Percentiles rank a stretch among this genome's conserved stretches.
Evolutionary conservation across 257 asterid species (phyloP).

Genomic region (Ophiorrhiza pumila): DNA sequence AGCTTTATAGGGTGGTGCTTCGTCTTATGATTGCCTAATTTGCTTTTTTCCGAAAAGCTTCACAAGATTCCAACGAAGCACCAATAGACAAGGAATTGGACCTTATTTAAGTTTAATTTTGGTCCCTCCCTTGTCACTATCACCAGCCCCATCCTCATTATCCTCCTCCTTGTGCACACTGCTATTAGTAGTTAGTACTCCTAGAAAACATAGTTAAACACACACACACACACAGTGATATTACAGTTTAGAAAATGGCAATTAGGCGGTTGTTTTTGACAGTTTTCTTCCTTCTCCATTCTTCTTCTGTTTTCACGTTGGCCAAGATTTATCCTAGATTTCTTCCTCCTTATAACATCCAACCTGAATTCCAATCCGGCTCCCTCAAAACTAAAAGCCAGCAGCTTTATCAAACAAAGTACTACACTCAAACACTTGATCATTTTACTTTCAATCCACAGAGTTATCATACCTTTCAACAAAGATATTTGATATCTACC

Average conservation of each 20-base stretch:
- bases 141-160: no score
- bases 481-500: conserved; percentile 62
- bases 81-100: background rate
- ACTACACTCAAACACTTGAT: conserved; percentile 73
- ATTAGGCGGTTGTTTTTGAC: background rate
- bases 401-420: conserved; percentile 44
- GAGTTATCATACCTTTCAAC: conserved; percentile 74
- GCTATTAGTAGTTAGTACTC: no score
- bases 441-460: conserved; percentile 75
- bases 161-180: no score
- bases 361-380: conserved; percentile 22
- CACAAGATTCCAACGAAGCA: background rate
- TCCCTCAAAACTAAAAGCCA: conserved; percentile 12
- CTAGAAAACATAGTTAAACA: no score
- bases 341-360: conserved; percentile 23
- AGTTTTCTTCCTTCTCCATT: background rate
- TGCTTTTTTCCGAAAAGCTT: background rate
- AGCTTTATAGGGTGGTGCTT: background rate
- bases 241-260: background rate
- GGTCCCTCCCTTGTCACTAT: background rate
- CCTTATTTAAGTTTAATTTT: no score
- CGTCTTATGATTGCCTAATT: background rate
- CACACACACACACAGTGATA: no score
- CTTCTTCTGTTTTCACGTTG: conserved; percentile 5
- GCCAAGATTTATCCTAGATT: conserved; percentile 17